Base-by-base conservation (phyloP, 441 rosid species). In the Adansonia rubrostipa region DNA sequence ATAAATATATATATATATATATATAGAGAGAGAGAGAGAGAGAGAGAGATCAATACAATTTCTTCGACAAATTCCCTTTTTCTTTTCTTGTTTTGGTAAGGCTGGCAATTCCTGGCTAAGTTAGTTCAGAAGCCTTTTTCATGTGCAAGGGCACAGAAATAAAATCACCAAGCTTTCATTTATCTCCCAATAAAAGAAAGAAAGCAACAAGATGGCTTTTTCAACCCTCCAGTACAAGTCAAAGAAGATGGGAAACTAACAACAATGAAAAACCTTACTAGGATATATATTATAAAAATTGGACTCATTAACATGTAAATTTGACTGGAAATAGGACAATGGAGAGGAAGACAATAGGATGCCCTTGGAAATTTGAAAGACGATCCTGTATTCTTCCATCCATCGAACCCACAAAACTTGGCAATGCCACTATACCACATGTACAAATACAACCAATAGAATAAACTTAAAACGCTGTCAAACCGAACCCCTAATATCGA, bases 391-490 rank as follows among this genome's bases (percentile, higher is more conserved):
- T 36, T 54, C 75, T 72, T 9, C 63, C 63, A 19, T 54, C 48
- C 15, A 71, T 15, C 15, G 58, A 53, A 15, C 8, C 15, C 72
- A 67, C 50, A 72, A 82, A 83, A 79, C 47, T 63, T 71, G 60
- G 54, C 63, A 62, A 51, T 5, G 60, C 60, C 17, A 44, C 60
- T 28, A 66, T 10, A 47, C 51, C 53, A 17, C 47, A 63, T 63
- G 68, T 36, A 62, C n/a, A 33, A 44, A 64, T 42, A 9, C 75
- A 8, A 51, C 66, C 45, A 64, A 70, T 22, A 68, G 24, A 40
- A 45, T 64, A 33, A 3, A 77, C 69, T 73, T 45, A 63, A 76
- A 77, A 68, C 6, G 73, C 68, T 22, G 47, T 19, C 70, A 61
- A 33, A 7, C 66, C 10, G 10, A 54, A 71, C 36, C 74, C 63